phyloP scores from a whole-genome alignment of 176 grass and related monocot genomes.

The Raddia guianensis region DNA sequence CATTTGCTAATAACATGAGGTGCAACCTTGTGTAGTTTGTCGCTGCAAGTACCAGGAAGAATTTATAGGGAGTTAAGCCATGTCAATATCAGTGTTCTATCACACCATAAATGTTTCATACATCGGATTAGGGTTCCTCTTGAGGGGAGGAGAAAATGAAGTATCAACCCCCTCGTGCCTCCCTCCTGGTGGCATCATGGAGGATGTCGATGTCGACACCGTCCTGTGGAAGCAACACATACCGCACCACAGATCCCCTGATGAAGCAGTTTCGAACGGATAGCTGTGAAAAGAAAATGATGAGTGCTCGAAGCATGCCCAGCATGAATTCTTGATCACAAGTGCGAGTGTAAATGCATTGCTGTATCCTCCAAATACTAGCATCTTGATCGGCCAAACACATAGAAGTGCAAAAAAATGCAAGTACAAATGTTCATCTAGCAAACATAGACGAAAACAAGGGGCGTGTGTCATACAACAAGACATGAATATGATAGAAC shows the following conservation, averaged over 20 bases:
- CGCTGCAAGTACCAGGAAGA: constrained; percentile 25
- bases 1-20: neutral
- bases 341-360: neutral
- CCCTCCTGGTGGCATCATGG: constrained; percentile 94
- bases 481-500: too few relatives aligned
- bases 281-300: constrained; percentile 46
- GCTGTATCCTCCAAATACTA: neutral
- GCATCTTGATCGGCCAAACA: neutral
- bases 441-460: neutral
- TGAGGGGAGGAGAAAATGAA: neutral
- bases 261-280: constrained; percentile 99
- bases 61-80: neutral
- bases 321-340: neutral
- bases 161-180: constrained; percentile 80
- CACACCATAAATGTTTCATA: constrained; percentile 33
- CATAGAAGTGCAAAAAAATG: neutral
- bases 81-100: constrained; percentile 1
- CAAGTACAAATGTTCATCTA: neutral
- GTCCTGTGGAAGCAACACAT: constrained; percentile 87
- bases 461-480: neutral
- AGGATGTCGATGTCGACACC: constrained; percentile 94
- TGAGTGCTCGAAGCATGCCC: neutral
- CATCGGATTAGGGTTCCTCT: constrained; percentile 22
- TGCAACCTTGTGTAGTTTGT: constrained; percentile 24
- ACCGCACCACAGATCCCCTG: constrained; percentile 93